Base-by-base conservation (phyloP, 2,329 filamentous ascomycete genomes). In the Helotiales sp. region DNA sequence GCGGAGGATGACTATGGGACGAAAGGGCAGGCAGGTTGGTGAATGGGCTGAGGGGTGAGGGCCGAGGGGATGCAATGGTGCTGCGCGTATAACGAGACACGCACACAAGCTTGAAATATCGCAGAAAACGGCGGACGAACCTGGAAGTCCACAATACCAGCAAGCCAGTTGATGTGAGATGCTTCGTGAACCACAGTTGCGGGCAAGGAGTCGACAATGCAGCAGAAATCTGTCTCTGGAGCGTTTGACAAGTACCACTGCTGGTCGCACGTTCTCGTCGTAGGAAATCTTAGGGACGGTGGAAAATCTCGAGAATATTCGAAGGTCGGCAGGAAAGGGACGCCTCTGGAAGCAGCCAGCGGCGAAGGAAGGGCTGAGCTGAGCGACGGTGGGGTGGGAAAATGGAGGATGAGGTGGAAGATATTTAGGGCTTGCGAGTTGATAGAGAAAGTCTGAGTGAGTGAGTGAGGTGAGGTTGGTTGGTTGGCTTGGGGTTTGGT, bases 191-290 rank as follows among this genome's bases (percentile, higher is more conserved):
- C 43, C 62, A 43, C 57, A 61, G 63, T 58, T 26, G 60, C 55
- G 57, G 55, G 28, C 60, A 63, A 54, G 30, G 64, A 45, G 34
- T 59, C 55, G 64, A 61, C 69, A 73, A 73, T 69, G 66, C 64
- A 61, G 65, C 40, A 43, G 60, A 30, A 43, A 47, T 37, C 47
- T 54, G 63, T 60, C 45, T 60, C 45, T 69, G 20, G 60, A 50
- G 52, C 58, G 70, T 72, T 70, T 69, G 71, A 66, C 69, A 65
- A 55, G 70, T 68, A 66, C 66, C 55, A 67, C 47, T 49, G 28
- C 49, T 32, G 34, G 67, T 67, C 55, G 71, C 71, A 73, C 71
- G 67, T 67, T 68, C 59, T 64, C 32, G 65, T 66, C 68, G 68
- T 62, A 64, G 63, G 55, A 64, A 54, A 65, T 40, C 28, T 47